A percentile compares a stretch with the other conserved stretches of the same genome.
Conservation (phyloP, 2,329 filamentous ascomycete genomes). For the Pyrenochaeta sp. region DNA sequence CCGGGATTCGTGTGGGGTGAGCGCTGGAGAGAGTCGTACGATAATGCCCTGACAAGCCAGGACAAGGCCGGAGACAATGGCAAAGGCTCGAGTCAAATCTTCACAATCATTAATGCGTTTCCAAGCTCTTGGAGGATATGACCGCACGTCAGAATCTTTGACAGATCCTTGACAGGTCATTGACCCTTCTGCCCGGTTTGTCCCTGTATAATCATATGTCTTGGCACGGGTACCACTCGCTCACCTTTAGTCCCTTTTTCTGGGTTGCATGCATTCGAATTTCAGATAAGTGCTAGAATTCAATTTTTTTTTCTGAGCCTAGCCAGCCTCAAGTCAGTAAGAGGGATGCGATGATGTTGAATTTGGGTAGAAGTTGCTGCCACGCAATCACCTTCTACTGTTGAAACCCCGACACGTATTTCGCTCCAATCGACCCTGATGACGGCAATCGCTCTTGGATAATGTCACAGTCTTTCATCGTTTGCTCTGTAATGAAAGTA, state of each 20-base stretch:
- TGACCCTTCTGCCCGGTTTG: neutral
- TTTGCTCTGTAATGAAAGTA: no score
- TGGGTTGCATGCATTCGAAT: neutral
- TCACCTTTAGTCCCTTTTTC: neutral
- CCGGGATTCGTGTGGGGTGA: constrained; percentile 22
- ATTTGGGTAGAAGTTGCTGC: no score
- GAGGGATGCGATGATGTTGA: no score
- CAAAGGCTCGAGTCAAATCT: neutral
- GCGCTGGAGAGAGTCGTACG: constrained; percentile 19
- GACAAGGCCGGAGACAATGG: neutral
- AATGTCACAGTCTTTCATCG: no score
- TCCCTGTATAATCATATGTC: neutral
- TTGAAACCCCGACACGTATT: no score
- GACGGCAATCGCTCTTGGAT: no score
- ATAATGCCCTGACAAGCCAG: constrained; percentile 15
- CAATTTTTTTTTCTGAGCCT: no score
- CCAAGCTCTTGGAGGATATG: neutral
- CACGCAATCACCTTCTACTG: no score
- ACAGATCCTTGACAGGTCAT: neutral
- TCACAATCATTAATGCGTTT: neutral
- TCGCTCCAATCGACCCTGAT: no score
- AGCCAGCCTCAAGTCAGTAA: no score
- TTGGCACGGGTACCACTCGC: neutral
- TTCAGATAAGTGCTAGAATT: no score
- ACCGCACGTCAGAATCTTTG: neutral